Base-by-base conservation (phyloP, 345 rosid genomes). In the Raphanus sativus region DNA sequence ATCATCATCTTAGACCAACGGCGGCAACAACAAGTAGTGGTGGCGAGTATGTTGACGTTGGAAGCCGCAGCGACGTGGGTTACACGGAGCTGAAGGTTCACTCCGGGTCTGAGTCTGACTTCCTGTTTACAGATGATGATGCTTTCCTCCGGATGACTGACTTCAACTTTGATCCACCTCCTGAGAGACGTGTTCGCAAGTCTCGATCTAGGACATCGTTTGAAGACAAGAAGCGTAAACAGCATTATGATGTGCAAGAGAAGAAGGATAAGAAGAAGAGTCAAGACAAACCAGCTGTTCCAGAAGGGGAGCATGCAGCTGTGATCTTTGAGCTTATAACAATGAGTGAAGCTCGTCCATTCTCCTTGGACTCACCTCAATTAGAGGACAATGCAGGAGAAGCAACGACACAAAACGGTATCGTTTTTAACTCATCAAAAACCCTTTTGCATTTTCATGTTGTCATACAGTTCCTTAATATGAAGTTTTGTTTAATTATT, bases 101-200 rank as follows among this genome's bases (percentile, higher is more conserved):
- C 26, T 89, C 91, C 2, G 88, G 87, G 71, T 69, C 84, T 38
- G 92, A 89, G 33, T 83, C 89, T 0, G 94, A 86, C 68, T 83
- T 80, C 75, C 62, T 75, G 70, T 83, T 83, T 79, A 85, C 90
- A 48, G 89, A 86, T 60, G 88, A 84, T 29, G 88, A 86, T 25
- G 70, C 69, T 13, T 79, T 83, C 50, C 2, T 75, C 21, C 76
- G 34, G 8, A 66, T 63, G 26, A 70, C 60, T 0, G 82, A 86
- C 75, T 62, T 58, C 40, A 80, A 40, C 54, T 78, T 67, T 77
- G 86, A 75, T 32, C 69, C 68, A 70, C 52, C 72, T 61, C 52
- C 72, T 61, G 63, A 65, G 71, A 76, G 71, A 58, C 66, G 62
- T 75, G 75, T 60, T 67, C 72, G 66, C 34, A 82, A 72, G 64